phyloP scores from a whole-genome alignment of 805 yeast genomes.

The Cyberlindnera euphorbiiphila region DNA sequence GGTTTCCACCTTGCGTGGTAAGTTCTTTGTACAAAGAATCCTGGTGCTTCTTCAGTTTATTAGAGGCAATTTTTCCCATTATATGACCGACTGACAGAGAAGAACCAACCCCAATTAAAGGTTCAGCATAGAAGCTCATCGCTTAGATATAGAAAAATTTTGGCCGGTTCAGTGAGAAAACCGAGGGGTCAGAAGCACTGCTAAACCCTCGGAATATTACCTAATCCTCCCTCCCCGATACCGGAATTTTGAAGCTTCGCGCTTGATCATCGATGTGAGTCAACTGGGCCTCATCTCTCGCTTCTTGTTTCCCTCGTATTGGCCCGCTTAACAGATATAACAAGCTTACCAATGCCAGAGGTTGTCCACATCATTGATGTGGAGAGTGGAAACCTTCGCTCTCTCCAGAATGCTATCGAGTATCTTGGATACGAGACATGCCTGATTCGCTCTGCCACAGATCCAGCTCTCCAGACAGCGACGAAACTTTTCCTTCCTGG shows the following conservation, averaged over 20 bases:
- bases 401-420: constrained; percentile 82
- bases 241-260: neutral
- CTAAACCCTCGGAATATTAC: neutral
- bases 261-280: constrained; percentile 2
- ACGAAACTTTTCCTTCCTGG: constrained; percentile 80
- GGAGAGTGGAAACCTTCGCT: constrained; percentile 90
- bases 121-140: neutral
- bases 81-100: neutral
- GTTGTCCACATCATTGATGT: constrained; percentile 74
- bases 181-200: constrained; percentile 4
- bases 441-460: constrained; percentile 55
- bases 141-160: constrained; percentile 4
- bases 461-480: constrained; percentile 48
- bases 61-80: constrained; percentile 66
- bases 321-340: too few species aligned
- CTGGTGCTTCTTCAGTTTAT: constrained; percentile 62
- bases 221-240: too few species aligned
- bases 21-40: constrained; percentile 79
- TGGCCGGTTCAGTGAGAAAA: neutral
- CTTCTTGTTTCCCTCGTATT: too few species aligned
- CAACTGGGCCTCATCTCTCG: too few species aligned
- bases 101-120: neutral
- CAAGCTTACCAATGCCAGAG: constrained; percentile 20
- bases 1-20: constrained; percentile 67
- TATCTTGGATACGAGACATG: constrained; percentile 66